Percentiles rank a stretch among this genome's conserved stretches.
These are phyloP conservation scores for Schoenoplectus triqueter DNA, from an alignment of 202 grass and related monocot genomes.

Conservation along the genomic window DNA sequence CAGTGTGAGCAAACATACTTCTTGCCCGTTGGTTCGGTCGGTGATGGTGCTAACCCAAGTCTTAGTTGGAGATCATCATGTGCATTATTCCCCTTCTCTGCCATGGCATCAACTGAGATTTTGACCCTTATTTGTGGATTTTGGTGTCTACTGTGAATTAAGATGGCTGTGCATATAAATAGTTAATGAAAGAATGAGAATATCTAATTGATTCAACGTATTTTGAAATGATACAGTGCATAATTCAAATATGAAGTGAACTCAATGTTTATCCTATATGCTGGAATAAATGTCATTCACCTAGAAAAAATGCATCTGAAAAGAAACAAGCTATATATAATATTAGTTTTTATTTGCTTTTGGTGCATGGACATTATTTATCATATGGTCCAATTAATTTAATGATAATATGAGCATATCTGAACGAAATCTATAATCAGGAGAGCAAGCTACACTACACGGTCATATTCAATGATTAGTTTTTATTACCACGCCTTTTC, in stretches of 20 bases:
- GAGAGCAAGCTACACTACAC: neutral
- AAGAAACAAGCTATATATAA: neutral
- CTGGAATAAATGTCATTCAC: neutral
- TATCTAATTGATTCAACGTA: neutral
- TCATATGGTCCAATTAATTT: constrained; percentile 10
- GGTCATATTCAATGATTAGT: neutral
- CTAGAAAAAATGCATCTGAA: neutral
- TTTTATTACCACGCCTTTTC: constrained; percentile 2
- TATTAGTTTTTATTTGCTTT: neutral
- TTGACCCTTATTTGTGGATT: neutral
- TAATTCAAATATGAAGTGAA: constrained; percentile 2
- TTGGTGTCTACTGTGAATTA: constrained; percentile 27
- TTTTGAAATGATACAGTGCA: constrained; percentile 9
- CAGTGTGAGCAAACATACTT: constrained; percentile 39
- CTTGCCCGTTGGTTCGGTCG: neutral
- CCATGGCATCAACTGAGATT: constrained; percentile 12
- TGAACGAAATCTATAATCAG: neutral
- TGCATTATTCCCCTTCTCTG: constrained; percentile 9
- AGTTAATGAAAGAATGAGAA: neutral
- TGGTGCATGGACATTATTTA: neutral
- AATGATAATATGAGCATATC: constrained; percentile 15
- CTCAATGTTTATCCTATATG: constrained; percentile 25
- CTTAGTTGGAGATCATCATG: constrained; percentile 41
- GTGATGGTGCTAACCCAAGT: neutral
- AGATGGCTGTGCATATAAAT: constrained; percentile 26